Conservation (phyloP, 1,284 basidiomycete species). For the Ustilago curta region DNA sequence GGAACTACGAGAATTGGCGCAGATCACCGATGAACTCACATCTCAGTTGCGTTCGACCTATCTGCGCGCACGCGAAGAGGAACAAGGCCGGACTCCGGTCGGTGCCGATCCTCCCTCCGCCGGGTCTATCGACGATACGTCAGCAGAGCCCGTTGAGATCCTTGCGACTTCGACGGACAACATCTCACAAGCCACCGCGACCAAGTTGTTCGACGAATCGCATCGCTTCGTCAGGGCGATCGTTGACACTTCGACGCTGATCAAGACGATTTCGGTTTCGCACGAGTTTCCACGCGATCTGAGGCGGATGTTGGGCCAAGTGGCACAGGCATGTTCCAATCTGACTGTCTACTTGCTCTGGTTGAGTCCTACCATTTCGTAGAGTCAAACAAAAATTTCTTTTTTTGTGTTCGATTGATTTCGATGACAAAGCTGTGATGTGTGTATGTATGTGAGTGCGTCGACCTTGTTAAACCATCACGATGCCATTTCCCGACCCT, state of each 20-base stretch:
- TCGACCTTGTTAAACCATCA: slow-evolving; percentile 62
- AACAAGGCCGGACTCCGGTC: slow-evolving; percentile 21
- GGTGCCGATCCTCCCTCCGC: slow-evolving; percentile 4
- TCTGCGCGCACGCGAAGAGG: slow-evolving; percentile 39
- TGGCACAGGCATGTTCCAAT: slow-evolving; percentile 59
- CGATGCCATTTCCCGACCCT: slow-evolving; percentile 64
- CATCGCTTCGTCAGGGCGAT: slow-evolving; percentile 61
- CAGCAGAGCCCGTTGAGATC: background rate
- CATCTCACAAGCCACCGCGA: slow-evolving; percentile 29
- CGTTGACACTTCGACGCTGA: slow-evolving; percentile 58
- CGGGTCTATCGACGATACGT: background rate
- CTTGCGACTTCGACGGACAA: slow-evolving; percentile 23
- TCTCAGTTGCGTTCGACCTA: slow-evolving; percentile 48
- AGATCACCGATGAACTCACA: slow-evolving; percentile 41
- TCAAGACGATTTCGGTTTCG: slow-evolving; percentile 51
- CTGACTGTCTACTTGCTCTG: slow-evolving; percentile 61
- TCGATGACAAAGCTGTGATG: background rate
- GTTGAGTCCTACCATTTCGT: slow-evolving; percentile 36
- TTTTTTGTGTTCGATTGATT: too few species aligned
- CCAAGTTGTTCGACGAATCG: slow-evolving; percentile 55
- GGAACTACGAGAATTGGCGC: slow-evolving; percentile 33
- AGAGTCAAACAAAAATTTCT: too few species aligned
- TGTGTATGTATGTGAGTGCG: background rate
- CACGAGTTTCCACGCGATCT: slow-evolving; percentile 59
- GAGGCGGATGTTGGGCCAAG: slow-evolving; percentile 51